Evolutionary conservation across 2,329 filamentous ascomycete species (phyloP), one percentile per base, ranked within the genome.

Genomic region (Geoglossum cookeanum): DNA sequence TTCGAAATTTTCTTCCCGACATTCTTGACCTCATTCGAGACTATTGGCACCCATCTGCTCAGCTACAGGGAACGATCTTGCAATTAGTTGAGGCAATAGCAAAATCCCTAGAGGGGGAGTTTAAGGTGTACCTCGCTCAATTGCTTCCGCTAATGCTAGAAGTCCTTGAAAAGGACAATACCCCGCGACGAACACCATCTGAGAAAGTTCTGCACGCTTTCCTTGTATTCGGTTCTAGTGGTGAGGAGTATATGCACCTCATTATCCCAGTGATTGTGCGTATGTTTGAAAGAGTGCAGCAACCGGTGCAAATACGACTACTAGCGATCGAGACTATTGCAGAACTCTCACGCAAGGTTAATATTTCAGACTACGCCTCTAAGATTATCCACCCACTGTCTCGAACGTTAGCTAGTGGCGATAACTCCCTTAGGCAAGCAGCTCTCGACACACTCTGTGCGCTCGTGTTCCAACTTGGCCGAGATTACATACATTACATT

Each of bases 191-290:
- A n/a, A 77, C 80, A 13, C 85, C 89, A 1, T 94, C 90, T 0
- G 89, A 96, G 67, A 84, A 85, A 63, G 90, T 98, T 3, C 75
- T 99, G 29, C 92, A 97, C 67, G 90, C 91, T 0, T 95, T 99
- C 69, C 73, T 98, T 32, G 87, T 98, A 0, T 98, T 98, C 67
- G 94, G 94, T 0, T 84, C 90, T 0, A 97, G 90, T 65, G 87
- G 86, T 9, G 92, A 98, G 68, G 92, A 98, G 68, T 98, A 98
- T 68, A 98, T 98, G 92, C 92, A 98, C 68, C 76, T 98, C 56
- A 97, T 99, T 62, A 87, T 98, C 55, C 92, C 92, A 0, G 88
- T 94, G 39, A 89, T 98, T 65, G 90, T 98, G 7, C 83, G 85
- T 49, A 85, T 95, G 54, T 97, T 98, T 65, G 91, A 98, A 68